phyloP scores from a whole-genome alignment of 2,329 filamentous ascomycete species.

The Trichoderma arundinaceum region DNA sequence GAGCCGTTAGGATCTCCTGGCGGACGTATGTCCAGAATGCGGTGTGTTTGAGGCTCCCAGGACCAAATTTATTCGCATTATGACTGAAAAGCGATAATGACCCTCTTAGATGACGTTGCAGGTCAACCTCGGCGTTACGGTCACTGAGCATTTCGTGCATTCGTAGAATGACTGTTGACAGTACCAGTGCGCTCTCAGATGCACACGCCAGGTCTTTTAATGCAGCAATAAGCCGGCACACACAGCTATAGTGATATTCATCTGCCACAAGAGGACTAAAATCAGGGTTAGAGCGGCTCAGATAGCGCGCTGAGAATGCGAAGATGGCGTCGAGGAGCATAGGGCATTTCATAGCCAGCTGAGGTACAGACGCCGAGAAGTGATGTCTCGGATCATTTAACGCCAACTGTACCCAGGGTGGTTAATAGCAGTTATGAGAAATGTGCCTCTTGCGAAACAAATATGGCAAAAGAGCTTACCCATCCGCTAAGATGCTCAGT shows the following conservation, averaged over 20 bases:
- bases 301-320: constrained; percentile 23
- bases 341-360: constrained; percentile 28
- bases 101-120: constrained; percentile 22
- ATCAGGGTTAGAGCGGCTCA: constrained; percentile 11
- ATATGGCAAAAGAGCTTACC: neutral
- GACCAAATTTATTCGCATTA: constrained; percentile 20
- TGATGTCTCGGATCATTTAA: constrained; percentile 27
- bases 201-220: constrained; percentile 25
- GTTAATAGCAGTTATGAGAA: neutral
- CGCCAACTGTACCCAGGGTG: neutral
- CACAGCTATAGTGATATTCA: constrained; percentile 24
- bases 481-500: constrained; percentile 20
- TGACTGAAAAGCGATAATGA: constrained; percentile 24
- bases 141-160: constrained; percentile 28
- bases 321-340: constrained; percentile 29
- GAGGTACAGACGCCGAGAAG: constrained; percentile 24
- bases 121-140: constrained; percentile 13
- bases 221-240: constrained; percentile 21
- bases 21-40: constrained; percentile 30
- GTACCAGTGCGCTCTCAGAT: constrained; percentile 23
- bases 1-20: constrained; percentile 26
- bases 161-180: constrained; percentile 29
- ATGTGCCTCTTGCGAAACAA: too few species aligned
- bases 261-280: constrained; percentile 11
- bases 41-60: constrained; percentile 22